These are phyloP conservation scores for Wickerhamomyces strasburgensis DNA, from an alignment of 805 yeast species.

Conservation along the genomic window DNA sequence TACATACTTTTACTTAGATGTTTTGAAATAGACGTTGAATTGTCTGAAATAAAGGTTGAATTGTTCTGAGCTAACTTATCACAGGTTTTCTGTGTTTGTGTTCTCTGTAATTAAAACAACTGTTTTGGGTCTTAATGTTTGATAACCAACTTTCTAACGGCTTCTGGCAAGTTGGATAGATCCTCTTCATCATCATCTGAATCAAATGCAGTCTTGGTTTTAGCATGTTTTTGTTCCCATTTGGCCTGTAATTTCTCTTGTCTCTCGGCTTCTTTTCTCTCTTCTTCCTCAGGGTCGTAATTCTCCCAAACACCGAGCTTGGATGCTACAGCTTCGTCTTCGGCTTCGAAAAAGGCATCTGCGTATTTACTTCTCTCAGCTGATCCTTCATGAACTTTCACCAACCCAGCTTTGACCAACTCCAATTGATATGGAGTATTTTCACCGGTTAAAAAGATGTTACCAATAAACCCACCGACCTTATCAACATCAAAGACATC, in stretches of 20 bases:
- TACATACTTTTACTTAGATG: too few relatives aligned
- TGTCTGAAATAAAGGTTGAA: too few relatives aligned
- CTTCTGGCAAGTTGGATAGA: conserved; percentile 23
- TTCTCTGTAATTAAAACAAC: too few relatives aligned
- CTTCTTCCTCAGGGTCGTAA: conserved; percentile 42
- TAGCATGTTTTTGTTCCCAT: conserved; percentile 21
- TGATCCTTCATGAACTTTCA: conserved; percentile 60
- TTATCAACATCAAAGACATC: conserved; percentile 68
- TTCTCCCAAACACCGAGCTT: conserved; percentile 65
- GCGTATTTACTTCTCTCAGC: conserved; percentile 52
- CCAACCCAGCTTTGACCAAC: conserved; percentile 59
- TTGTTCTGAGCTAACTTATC: too few relatives aligned
- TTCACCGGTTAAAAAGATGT: conserved; percentile 48
- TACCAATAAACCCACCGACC: conserved; percentile 78
- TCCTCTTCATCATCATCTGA: conserved; percentile 25
- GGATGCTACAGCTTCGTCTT: conserved; percentile 50
- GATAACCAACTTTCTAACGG: conserved; percentile 25
- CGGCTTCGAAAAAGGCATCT: conserved; percentile 53
- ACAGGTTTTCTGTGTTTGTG: too few relatives aligned
- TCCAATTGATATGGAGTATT: conserved; percentile 52
- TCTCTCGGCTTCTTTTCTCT: conserved; percentile 23
- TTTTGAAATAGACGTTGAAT: too few relatives aligned
- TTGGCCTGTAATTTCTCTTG: conserved; percentile 24
- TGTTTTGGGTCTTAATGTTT: too few relatives aligned
- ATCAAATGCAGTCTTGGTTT: conserved; percentile 20